These are phyloP conservation scores for Pyrenochaeta sp. DNA, from an alignment of 2,329 filamentous ascomycete species.

Conservation along the genomic window DNA sequence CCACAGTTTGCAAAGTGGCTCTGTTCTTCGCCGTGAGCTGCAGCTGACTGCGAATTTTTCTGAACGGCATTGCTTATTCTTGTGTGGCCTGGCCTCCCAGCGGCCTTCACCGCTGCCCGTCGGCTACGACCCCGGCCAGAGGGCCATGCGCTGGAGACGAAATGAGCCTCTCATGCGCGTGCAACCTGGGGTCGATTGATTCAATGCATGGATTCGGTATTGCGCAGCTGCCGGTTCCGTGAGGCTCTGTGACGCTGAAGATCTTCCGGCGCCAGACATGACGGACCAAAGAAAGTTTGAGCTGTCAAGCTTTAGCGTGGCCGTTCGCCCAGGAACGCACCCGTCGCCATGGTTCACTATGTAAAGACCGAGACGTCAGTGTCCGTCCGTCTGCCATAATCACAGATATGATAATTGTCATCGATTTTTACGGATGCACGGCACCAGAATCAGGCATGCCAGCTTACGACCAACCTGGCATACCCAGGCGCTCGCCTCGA, in stretches of 20 bases:
- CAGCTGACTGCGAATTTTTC: conserved; percentile 10
- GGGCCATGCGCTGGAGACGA: conserved; percentile 7
- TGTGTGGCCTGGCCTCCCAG: background rate
- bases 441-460: background rate
- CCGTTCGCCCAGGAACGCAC: conserved; percentile 22
- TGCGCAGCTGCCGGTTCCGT: conserved; percentile 20
- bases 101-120: conserved; percentile 6
- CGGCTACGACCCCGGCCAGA: conserved; percentile 19
- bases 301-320: conserved; percentile 25
- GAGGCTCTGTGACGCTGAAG: conserved; percentile 26
- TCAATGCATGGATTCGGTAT: conserved; percentile 12
- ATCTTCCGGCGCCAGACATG: background rate
- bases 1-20: background rate
- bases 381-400: background rate
- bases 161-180: conserved; percentile 19
- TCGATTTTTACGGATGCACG: background rate
- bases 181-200: conserved; percentile 21
- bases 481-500: background rate
- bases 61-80: conserved; percentile 10
- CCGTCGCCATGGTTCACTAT: background rate
- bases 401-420: background rate
- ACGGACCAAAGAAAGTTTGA: conserved; percentile 26
- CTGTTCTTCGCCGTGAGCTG: conserved; percentile 3
- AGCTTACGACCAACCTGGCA: background rate
- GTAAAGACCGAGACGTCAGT: background rate